phyloP scores from a whole-genome alignment of 805 yeast species.

The Pichia scutulata region DNA sequence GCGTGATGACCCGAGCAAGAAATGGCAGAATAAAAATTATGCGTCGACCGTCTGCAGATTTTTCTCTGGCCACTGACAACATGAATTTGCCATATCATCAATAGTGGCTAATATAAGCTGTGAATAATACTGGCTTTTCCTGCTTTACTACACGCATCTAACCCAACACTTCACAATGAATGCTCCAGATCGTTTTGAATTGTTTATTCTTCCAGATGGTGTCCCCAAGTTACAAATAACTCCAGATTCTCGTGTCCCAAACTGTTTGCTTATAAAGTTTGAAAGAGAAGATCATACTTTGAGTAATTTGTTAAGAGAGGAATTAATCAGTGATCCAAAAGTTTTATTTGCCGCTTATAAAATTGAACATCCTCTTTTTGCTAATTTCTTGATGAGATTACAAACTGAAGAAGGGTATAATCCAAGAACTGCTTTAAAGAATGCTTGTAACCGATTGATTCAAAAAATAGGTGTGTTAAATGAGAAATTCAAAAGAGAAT shows the following conservation, averaged over 20 bases:
- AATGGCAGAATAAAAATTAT: neutral
- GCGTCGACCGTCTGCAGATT: neutral
- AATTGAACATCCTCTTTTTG: conserved; percentile 95
- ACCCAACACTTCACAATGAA: conserved; percentile 49
- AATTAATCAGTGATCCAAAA: conserved; percentile 73
- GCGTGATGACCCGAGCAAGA: neutral
- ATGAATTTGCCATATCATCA: neutral
- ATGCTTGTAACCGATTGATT: conserved; percentile 81
- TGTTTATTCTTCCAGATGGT: conserved; percentile 95
- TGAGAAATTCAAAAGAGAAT: conserved; percentile 80
- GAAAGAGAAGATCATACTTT: conserved; percentile 98
- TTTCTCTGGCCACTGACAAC: neutral
- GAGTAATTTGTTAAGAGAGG: conserved; percentile 83
- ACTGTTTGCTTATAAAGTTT: conserved; percentile 85
- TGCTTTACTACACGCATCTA: neutral
- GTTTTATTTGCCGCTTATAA: conserved; percentile 97
- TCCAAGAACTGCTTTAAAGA: conserved; percentile 83
- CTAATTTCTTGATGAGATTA: conserved; percentile 86
- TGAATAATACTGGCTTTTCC: neutral
- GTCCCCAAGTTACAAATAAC: conserved; percentile 85
- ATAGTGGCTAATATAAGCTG: too few species aligned
- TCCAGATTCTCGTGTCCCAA: conserved; percentile 92
- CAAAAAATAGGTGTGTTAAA: conserved; percentile 68
- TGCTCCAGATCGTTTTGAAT: conserved; percentile 98
- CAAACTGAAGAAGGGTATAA: conserved; percentile 95